Evolutionary conservation across 345 rosid genomes (phyloP).

Genomic region (Xanthoceras sorbifolium): DNA sequence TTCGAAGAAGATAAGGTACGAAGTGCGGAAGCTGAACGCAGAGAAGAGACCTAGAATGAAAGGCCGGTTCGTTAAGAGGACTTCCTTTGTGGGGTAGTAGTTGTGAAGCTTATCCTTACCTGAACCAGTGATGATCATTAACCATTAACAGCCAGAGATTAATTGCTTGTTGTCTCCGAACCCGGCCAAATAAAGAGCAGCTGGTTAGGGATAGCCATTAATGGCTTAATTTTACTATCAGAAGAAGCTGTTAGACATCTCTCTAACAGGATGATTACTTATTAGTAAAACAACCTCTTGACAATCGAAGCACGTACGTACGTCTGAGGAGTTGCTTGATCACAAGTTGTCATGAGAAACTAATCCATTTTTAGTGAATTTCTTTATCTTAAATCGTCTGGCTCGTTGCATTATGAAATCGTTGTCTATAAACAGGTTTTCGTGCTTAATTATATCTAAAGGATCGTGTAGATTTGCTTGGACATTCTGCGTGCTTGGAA

Average conservation of each 20-base stretch:
- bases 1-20: slow-evolving; percentile 72
- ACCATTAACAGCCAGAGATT: slow-evolving; percentile 7
- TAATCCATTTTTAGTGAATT: slow-evolving; percentile 1
- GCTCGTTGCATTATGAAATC: neutral
- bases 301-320: neutral
- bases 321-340: neutral
- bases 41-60: slow-evolving; percentile 74
- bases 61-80: slow-evolving; percentile 71
- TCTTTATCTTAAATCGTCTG: slow-evolving; percentile 9
- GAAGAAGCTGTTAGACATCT: slow-evolving; percentile 1
- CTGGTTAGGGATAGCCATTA: slow-evolving; percentile 1
- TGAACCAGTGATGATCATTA: neutral
- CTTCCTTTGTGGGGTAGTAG: slow-evolving; percentile 29
- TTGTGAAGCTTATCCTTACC: slow-evolving; percentile 16
- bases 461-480: neutral
- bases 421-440: neutral
- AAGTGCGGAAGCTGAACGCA: slow-evolving; percentile 70
- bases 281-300: neutral
- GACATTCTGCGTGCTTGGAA: neutral
- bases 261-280: slow-evolving; percentile 14
- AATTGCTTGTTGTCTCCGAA: neutral
- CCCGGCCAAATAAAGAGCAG: neutral
- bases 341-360: slow-evolving; percentile 2
- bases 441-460: neutral
- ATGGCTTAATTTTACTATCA: neutral